These are phyloP conservation scores for Flaveria ramosissima DNA, from an alignment of 129 eudicot genomes.

Conservation along the genomic window DNA sequence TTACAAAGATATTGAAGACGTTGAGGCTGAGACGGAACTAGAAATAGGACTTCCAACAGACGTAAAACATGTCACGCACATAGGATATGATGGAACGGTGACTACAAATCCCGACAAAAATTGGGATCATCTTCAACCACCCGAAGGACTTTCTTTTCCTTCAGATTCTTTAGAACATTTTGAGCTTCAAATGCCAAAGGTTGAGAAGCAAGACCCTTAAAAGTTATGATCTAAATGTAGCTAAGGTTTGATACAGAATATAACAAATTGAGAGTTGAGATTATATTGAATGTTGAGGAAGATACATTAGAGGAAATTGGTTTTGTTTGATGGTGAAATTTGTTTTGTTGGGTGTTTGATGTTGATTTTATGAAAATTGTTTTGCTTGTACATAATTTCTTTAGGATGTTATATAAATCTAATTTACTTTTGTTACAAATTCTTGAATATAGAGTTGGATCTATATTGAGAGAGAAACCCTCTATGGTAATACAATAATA, in stretches of 20 bases:
- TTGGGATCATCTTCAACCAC: slow-evolving; percentile 50
- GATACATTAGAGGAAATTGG: background rate
- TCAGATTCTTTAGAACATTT: slow-evolving; percentile 62
- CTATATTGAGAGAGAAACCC: background rate
- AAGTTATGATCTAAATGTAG: slow-evolving; percentile 3
- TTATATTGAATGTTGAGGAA: slow-evolving; percentile 17
- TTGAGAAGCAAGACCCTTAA: slow-evolving; percentile 12
- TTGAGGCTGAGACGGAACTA: slow-evolving; percentile 54
- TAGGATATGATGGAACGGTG: slow-evolving; percentile 77
- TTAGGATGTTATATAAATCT: slow-evolving; percentile 1
- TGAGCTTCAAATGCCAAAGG: slow-evolving; percentile 57
- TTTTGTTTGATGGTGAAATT: slow-evolving; percentile 25
- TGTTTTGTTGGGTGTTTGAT: slow-evolving; percentile 24
- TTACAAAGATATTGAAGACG: slow-evolving; percentile 50
- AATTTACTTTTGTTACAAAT: background rate
- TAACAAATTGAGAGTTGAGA: slow-evolving; percentile 27
- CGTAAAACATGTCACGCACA: slow-evolving; percentile 81
- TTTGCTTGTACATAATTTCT: slow-evolving; percentile 23
- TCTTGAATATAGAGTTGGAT: background rate
- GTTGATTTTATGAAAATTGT: slow-evolving; percentile 5
- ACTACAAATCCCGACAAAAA: slow-evolving; percentile 36
- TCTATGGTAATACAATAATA: background rate
- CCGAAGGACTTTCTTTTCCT: slow-evolving; percentile 48
- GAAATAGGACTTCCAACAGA: slow-evolving; percentile 91
- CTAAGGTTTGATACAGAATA: slow-evolving; percentile 4